Conservation (phyloP, 495 filamentous ascomycete species). For the Lepidopterella palustris region DNA sequence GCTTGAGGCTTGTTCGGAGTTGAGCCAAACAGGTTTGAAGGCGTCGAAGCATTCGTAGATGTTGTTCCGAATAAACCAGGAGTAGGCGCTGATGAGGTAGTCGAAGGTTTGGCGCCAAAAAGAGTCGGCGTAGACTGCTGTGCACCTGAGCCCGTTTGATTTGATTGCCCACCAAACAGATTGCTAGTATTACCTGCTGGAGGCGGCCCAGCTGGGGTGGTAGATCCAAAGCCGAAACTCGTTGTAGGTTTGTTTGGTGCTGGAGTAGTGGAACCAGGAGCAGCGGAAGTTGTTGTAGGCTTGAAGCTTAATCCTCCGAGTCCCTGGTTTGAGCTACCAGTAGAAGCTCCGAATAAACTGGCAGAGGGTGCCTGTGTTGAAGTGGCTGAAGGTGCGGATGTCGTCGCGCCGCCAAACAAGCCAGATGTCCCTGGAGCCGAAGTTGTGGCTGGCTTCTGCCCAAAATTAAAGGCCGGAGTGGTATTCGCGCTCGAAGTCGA, state of each 20-base stretch:
- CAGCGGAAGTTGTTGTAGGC: slow-evolving; percentile 2
- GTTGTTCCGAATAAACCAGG: slow-evolving; percentile 39
- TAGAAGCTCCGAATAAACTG: background rate
- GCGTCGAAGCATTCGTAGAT: background rate
- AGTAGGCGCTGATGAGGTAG: slow-evolving; percentile 21
- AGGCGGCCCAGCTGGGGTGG: slow-evolving; percentile 59
- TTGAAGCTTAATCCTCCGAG: background rate
- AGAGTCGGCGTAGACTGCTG: slow-evolving; percentile 17
- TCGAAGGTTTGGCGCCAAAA: slow-evolving; percentile 22
- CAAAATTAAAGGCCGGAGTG: slow-evolving; percentile 24
- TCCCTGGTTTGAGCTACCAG: background rate
- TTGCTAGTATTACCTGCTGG: slow-evolving; percentile 32
- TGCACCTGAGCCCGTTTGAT: slow-evolving; percentile 22
- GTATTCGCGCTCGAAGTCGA: background rate
- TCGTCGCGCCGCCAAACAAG: slow-evolving; percentile 1
- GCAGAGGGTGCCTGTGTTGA: background rate
- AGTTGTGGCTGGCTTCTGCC: slow-evolving; percentile 10
- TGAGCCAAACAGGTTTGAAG: slow-evolving; percentile 3
- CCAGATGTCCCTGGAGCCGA: background rate
- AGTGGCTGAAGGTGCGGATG: background rate
- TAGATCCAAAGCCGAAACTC: slow-evolving; percentile 47
- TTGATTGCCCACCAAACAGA: slow-evolving; percentile 26
- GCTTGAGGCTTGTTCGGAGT: slow-evolving; percentile 1
- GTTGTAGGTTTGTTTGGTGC: slow-evolving; percentile 37
- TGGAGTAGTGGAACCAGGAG: slow-evolving; percentile 21